Conservation (phyloP, 257 asterid species). For the Fraxinus anomala region DNA sequence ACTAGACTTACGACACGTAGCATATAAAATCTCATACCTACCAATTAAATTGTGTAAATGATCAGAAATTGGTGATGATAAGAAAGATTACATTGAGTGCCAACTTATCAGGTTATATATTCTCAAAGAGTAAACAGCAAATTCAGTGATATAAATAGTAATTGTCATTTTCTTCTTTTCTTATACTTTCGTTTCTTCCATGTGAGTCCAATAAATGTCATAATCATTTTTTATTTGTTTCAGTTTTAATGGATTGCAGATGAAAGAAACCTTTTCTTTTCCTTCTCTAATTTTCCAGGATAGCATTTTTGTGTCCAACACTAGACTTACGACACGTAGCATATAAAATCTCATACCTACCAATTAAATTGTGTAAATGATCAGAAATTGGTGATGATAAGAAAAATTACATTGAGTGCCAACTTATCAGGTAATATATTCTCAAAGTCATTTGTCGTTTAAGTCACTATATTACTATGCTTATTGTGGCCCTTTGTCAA, state of each 20-base stretch:
- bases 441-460: too few relatives aligned
- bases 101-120: too few relatives aligned
- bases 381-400: background rate
- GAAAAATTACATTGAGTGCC: background rate
- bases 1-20: background rate
- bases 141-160: background rate
- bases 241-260: background rate
- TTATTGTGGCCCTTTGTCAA: background rate
- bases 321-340: background rate
- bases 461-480: too few relatives aligned
- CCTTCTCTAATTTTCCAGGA: background rate
- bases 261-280: background rate
- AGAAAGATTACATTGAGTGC: too few relatives aligned
- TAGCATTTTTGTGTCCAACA: background rate
- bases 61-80: background rate
- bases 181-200: background rate
- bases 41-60: background rate
- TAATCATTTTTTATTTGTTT: background rate
- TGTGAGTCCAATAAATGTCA: background rate
- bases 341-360: background rate
- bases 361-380: too few relatives aligned
- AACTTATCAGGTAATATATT: background rate
- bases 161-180: background rate
- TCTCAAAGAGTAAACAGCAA: background rate
- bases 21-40: background rate